A percentile compares a stretch with the other conserved stretches of the same genome.
Evolutionary conservation across 352 stramenopile genomes (phyloP).

Genomic region (Elongisporangium anandrum): DNA sequence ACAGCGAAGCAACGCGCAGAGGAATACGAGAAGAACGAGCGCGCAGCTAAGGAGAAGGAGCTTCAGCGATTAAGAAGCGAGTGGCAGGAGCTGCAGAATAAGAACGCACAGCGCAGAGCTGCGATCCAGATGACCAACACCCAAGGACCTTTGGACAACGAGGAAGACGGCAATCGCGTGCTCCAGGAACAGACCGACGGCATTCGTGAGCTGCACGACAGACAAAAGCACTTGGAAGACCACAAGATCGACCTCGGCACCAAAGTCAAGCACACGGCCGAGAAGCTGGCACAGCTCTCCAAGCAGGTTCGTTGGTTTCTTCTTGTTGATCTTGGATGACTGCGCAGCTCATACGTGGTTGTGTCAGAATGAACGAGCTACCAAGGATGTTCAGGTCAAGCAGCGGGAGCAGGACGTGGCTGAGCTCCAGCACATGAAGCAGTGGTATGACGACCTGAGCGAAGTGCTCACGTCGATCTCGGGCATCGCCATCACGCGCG

Average conservation of each 20-base stretch:
- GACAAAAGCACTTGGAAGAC: slow-evolving; percentile 59
- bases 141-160: slow-evolving; percentile 68
- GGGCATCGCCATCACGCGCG: slow-evolving; percentile 48
- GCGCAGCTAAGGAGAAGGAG: slow-evolving; percentile 40
- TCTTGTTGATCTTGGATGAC: background rate
- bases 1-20: slow-evolving; percentile 44
- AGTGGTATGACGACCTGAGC: slow-evolving; percentile 69
- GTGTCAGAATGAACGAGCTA: slow-evolving; percentile 52
- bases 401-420: slow-evolving; percentile 68
- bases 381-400: slow-evolving; percentile 68
- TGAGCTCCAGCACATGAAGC: slow-evolving; percentile 67
- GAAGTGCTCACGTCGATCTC: slow-evolving; percentile 48
- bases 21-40: slow-evolving; percentile 26
- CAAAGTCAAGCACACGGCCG: slow-evolving; percentile 54
- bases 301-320: slow-evolving; percentile 36
- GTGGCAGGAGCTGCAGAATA: slow-evolving; percentile 72
- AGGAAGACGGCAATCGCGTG: slow-evolving; percentile 73
- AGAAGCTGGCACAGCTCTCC: slow-evolving; percentile 40
- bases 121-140: slow-evolving; percentile 60
- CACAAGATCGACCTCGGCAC: slow-evolving; percentile 73
- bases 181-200: slow-evolving; percentile 64
- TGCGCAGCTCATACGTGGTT: background rate
- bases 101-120: slow-evolving; percentile 67
- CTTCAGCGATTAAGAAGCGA: slow-evolving; percentile 40
- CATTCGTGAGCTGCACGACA: slow-evolving; percentile 70